Conservation (phyloP, 78 protist species). For the Pelomyxa schiedti region DNA sequence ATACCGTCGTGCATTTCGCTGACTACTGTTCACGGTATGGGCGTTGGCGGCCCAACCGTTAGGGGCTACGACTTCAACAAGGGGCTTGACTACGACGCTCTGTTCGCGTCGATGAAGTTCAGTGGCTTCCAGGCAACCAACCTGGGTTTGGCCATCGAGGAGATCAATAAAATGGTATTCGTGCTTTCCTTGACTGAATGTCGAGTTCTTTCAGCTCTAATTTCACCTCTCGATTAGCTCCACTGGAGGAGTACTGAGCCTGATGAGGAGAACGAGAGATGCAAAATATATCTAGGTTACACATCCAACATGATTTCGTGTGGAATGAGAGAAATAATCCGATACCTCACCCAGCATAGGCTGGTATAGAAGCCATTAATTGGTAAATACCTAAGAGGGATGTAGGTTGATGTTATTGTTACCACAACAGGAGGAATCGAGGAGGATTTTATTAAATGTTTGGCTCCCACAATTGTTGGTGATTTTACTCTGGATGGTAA, state of each 20-base stretch:
- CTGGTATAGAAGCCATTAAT: constrained; percentile 39
- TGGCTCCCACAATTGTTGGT: constrained; percentile 88
- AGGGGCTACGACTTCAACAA: constrained; percentile 11
- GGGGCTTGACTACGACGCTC: constrained; percentile 38
- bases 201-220: constrained; percentile 49
- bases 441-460: constrained; percentile 97
- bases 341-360: constrained; percentile 67
- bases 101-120: constrained; percentile 46
- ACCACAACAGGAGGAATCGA: constrained; percentile 98
- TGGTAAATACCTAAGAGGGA: not conserved
- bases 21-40: too few species aligned
- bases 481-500: constrained; percentile 84
- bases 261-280: constrained; percentile 7
- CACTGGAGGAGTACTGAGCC: not conserved
- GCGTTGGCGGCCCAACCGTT: too few species aligned
- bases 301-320: constrained; percentile 93
- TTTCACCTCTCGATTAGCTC: constrained; percentile 28
- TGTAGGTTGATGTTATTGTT: constrained; percentile 75
- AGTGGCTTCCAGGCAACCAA: constrained; percentile 90
- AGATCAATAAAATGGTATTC: constrained; percentile 71
- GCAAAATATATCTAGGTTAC: constrained; percentile 88
- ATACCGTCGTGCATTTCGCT: too few species aligned
- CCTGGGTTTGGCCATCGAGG: constrained; percentile 81
- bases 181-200: not conserved
- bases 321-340: constrained; percentile 88